Base-by-base conservation (phyloP, 179 eudicot species). In the Beta lomatogona region DNA sequence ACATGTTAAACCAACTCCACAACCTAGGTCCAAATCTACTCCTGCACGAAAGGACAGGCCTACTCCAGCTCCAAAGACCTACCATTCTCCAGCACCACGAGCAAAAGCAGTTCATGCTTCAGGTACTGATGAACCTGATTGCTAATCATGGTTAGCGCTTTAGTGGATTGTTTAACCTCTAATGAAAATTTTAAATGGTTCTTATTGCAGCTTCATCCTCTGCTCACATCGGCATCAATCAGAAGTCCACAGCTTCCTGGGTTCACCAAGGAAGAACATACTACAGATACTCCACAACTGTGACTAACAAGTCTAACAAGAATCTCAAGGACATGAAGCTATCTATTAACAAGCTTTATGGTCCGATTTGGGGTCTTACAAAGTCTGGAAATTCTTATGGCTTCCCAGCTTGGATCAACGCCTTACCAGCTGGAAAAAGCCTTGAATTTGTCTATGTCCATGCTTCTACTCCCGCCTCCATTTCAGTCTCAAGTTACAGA, bases 401-500 rank as follows among this genome's bases (percentile, higher is more conserved):
- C 73, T 91, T 96, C 78, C 99, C 99, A 5, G 76, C 88, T 44
- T 92, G 99, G 99, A 73, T 89, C 73, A 86, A 84, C 70, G 83
- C 90, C 53, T 82, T 96, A 64, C 83, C 89, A n/a, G 86, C 97
- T 18, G 94, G 98, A 57, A 94, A 91, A 77, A 94, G 90, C 86
- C 85, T 94, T 5, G 93, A 92, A 70, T 96, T 96, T 77, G 96
- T 92, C 25, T 96, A 96, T 88, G 87, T 96, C 85, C 99, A 96
- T 65, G 66, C 96, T 19, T 80, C 93, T 21, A 74, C 91, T 59
- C 91, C 90, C 63, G 98, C 98, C 1, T 73, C 82, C 50, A 87
- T 94, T 44, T 83, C 88, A 0, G 90, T 94, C 81, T 86, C 96
- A n/a, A 87, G 91, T 85, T 96, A 94, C 89, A 89, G 86, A 3